Evolutionary conservation across 805 yeast genomes (phyloP).

Genomic region (Schwanniomyces sp.): DNA sequence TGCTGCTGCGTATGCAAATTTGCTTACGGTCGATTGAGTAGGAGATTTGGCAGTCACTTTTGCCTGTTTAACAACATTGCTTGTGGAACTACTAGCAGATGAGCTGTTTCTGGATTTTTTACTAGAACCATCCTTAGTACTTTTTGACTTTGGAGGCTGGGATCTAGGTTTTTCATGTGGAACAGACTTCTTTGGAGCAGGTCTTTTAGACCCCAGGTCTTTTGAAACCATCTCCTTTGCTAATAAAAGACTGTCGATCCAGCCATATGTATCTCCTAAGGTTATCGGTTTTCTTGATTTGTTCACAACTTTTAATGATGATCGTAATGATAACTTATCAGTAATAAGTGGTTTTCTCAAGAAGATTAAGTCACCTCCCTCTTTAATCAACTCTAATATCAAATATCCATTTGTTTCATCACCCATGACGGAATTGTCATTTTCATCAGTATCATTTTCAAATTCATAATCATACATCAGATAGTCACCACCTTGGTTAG

Average conservation of each 20-base stretch:
- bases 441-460: constrained; percentile 32
- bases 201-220: no score
- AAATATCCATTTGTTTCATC: constrained; percentile 57
- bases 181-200: constrained; percentile 10
- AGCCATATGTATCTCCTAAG: constrained; percentile 50
- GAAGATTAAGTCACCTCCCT: constrained; percentile 56
- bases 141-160: constrained; percentile 8
- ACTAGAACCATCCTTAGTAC: constrained; percentile 9
- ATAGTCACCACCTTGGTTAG: constrained; percentile 47
- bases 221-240: constrained; percentile 53
- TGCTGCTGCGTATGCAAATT: constrained; percentile 48
- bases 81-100: background rate
- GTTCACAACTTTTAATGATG: constrained; percentile 28
- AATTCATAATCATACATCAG: constrained; percentile 83
- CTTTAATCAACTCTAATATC: constrained; percentile 59
- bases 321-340: constrained; percentile 29
- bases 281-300: constrained; percentile 33
- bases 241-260: constrained; percentile 70
- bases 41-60: background rate
- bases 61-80: background rate
- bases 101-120: constrained; percentile 1
- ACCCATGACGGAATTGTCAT: constrained; percentile 28
- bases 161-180: background rate
- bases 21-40: constrained; percentile 15
- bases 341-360: constrained; percentile 37